Evolutionary conservation across 192 early-diverging fungal genomes (phyloP), one percentile per base, ranked within the genome.

Genomic region (Coemansia biformis): DNA sequence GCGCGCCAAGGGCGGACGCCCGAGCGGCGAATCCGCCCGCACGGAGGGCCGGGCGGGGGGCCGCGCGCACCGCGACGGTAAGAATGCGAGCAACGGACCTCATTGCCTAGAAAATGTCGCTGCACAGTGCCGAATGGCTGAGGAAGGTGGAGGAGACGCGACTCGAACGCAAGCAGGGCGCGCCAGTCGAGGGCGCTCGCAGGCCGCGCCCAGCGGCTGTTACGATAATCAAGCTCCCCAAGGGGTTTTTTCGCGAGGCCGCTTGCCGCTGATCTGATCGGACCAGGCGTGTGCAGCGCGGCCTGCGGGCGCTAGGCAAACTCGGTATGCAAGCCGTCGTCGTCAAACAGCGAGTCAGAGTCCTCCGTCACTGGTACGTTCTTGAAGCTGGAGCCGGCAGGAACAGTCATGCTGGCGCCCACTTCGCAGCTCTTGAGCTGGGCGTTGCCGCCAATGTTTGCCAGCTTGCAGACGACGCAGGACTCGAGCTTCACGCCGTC

Each of bases 401-500:
- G 51, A 6, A 57, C 48, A 8, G 43, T 40, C 3, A 60, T 46
- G 16, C 30, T 55, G 8, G 69, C 51, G 38, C 62, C 69, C 10
- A 73, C 59, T 24, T 95, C 90, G 66, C 92, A 98, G 50, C 93
- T 89, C 63, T 86, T 93, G 32, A 98, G 79, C 35, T 79, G 59
- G 9, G 81, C 75, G 48, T 84, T 84, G 46, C 83, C 86, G 22
- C 78, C 63, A 13, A 98, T 75, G 61, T 85, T 91, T 23, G 84
- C 80, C 49, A 87, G 78, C 15, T 80, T 83, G 66, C 90, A 93
- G 8, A 98, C 78, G 38, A 96, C 78, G 53, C 89, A 91, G 10
- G 83, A 83, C 43, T 96, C 91, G 21, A 98, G 52, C 62, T 86
- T 89, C 35, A 85, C 92, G 57, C 89, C 87, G 54, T 99, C 96